These are phyloP conservation scores for Sisymbrium altissimum DNA, from an alignment of 345 rosid genomes.

Conservation along the genomic window DNA sequence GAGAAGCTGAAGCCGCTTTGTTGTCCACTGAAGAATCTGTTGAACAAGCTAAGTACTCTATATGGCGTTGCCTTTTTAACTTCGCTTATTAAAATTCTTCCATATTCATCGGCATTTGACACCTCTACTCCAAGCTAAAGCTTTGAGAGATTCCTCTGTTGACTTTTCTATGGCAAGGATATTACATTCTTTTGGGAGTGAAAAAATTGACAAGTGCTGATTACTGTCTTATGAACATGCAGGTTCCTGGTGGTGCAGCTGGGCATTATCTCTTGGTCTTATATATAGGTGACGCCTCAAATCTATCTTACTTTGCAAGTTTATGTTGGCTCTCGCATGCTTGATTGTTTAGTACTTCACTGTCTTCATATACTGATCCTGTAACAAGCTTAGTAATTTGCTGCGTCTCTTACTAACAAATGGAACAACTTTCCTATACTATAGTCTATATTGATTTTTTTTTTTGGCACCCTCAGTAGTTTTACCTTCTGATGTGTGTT, in stretches of 20 bases:
- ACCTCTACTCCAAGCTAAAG: too few species aligned
- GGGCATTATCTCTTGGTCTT: slow-evolving; percentile 93
- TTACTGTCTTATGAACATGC: slow-evolving; percentile 15
- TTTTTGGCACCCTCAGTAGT: too few species aligned
- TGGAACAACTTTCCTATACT: too few species aligned
- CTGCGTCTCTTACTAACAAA: slow-evolving; percentile 13
- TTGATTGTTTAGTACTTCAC: too few species aligned
- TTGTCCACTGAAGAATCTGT: slow-evolving; percentile 51
- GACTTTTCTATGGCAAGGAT: neutral
- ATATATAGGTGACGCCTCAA: slow-evolving; percentile 56
- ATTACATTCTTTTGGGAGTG: slow-evolving; percentile 1
- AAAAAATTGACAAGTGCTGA: neutral
- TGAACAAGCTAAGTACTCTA: slow-evolving; percentile 54
- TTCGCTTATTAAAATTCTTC: neutral
- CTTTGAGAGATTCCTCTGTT: neutral
- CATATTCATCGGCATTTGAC: neutral
- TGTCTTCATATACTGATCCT: slow-evolving; percentile 3
- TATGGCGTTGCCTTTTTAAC: neutral
- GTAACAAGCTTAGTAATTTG: neutral
- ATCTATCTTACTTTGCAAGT: slow-evolving; percentile 4
- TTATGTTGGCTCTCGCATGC: slow-evolving; percentile 4
- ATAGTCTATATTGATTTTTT: too few species aligned
- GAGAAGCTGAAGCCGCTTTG: slow-evolving; percentile 87
- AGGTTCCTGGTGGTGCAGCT: slow-evolving; percentile 91
- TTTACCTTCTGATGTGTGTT: too few species aligned